Evolutionary conservation across 192 early-diverging fungal genomes (phyloP), one percentile per base, ranked within the genome.

Genomic region (Backusella morwellensis): DNA sequence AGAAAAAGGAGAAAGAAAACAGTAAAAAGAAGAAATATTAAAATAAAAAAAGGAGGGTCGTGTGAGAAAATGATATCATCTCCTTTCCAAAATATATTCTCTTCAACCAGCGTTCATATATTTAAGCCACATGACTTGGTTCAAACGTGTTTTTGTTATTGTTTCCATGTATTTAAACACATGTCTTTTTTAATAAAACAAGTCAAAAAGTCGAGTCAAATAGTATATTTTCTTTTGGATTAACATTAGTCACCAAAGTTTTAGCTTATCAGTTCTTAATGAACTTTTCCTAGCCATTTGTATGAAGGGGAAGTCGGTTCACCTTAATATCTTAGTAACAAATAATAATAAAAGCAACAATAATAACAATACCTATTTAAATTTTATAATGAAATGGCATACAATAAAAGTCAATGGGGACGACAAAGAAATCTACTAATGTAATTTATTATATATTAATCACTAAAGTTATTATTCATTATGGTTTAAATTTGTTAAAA

Each of bases 1-100:
- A 59, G 41, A 44, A 41, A 75, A 41, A 41, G 38, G 44, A 40
- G 41, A 68, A 67, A 11, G 41, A 67, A 66, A 32, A 32, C 59
- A 40, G 35, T 40, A 67, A 44, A 35, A 67, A 75, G 63, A 75
- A 67, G 41, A 41, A 59, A 75, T 35, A 59, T 34, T 42, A 74
- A 50, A 47, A 42, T 67, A 66, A 66, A 75, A 67, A 23, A 34
- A 52, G 54, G 23, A 34, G 26, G 35, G 19, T 35, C 54, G 44
- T 72, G 71, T 72, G 40, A 50, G 35, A 34, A 17, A 72, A 42
- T 52, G 34, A 41, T 40, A 29, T 72, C 71, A 34, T 32, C 71
- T 29, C 71, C 29, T 40, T 72, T 68, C 35, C 47, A 50, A 50
- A 21, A 50, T 50, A 50, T 50, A 50, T 21, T 17, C 17, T 6